A percentile compares a stretch with the other conserved stretches of the same genome.
Conservation (phyloP, 768 basidiomycete genomes). For the Leucocoprinus leucothites region DNA sequence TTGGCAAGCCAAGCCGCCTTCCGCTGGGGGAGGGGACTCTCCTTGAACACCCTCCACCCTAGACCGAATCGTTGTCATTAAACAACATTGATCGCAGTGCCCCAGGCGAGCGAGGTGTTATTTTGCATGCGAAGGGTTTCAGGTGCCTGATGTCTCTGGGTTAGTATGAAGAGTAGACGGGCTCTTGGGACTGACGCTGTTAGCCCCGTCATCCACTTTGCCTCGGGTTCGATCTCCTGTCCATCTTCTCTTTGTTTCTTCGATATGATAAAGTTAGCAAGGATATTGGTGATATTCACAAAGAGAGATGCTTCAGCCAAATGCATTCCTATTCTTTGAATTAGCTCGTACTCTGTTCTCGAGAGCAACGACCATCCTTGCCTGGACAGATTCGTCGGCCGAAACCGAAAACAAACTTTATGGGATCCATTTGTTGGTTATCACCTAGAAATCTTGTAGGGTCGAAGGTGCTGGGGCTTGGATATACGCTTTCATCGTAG, state of each 20-base stretch:
- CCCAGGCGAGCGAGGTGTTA: too few species aligned
- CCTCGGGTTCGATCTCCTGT: constrained; percentile 31
- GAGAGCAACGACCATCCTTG: neutral
- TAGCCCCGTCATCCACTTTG: constrained; percentile 28
- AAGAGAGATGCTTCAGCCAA: constrained; percentile 33
- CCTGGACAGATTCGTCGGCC: constrained; percentile 33
- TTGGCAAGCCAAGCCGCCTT: too few species aligned
- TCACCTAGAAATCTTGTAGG: constrained; percentile 29
- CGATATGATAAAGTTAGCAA: constrained; percentile 35
- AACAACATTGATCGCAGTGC: too few species aligned
- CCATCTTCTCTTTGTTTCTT: constrained; percentile 32
- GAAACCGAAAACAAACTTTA: constrained; percentile 32
- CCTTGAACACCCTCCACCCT: too few species aligned
- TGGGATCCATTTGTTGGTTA: constrained; percentile 28
- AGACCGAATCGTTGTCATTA: too few species aligned
- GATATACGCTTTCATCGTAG: constrained; percentile 34
- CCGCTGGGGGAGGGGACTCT: too few species aligned
- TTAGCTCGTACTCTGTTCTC: neutral
- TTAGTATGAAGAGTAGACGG: too few species aligned
- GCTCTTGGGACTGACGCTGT: constrained; percentile 20
- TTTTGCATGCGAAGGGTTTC: too few species aligned
- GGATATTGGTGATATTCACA: constrained; percentile 31
- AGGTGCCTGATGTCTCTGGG: too few species aligned
- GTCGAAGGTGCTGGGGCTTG: constrained; percentile 33
- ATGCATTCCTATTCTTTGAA: constrained; percentile 19